Conservation (phyloP, 2,329 filamentous ascomycete species). For the Fusarium penzigii region DNA sequence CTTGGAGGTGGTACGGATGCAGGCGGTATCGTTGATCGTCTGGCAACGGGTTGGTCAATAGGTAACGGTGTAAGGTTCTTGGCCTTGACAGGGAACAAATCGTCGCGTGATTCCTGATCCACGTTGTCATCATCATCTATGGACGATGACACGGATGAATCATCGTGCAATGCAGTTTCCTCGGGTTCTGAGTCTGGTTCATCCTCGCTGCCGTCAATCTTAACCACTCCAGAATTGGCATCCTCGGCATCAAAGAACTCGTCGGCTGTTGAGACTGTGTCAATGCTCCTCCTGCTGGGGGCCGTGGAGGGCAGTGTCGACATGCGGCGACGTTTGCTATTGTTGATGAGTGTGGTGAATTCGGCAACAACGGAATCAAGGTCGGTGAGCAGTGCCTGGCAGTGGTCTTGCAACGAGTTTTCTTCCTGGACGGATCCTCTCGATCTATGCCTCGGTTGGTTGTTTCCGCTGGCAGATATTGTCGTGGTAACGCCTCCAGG, state of each 20-base stretch:
- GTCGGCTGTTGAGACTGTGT: constrained; percentile 74
- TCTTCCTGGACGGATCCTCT: constrained; percentile 51
- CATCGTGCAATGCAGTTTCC: constrained; percentile 54
- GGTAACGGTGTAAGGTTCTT: constrained; percentile 79
- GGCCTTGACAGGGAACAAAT: constrained; percentile 73
- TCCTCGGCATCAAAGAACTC: constrained; percentile 94
- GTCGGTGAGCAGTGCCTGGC: constrained; percentile 79
- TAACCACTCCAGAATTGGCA: constrained; percentile 66
- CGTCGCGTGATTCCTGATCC: constrained; percentile 59
- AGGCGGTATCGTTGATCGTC: constrained; percentile 70
- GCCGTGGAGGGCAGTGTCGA: constrained; percentile 52
- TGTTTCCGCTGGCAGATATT: constrained; percentile 34
- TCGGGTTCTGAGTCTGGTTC: constrained; percentile 58
- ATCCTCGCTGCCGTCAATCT: constrained; percentile 71
- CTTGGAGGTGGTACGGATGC: constrained; percentile 82
- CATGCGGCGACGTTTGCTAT: constrained; percentile 76
- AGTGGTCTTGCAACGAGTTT: constrained; percentile 75
- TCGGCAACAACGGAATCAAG: constrained; percentile 81
- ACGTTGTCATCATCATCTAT: constrained; percentile 60
- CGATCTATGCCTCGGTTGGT: constrained; percentile 37
- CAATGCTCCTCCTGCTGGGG: constrained; percentile 65
- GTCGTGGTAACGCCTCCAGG: constrained; percentile 38
- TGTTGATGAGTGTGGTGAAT: constrained; percentile 74
- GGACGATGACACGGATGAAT: constrained; percentile 58
- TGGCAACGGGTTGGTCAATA: constrained; percentile 61